These are phyloP conservation scores for Tylopilus balloui DNA, from an alignment of 768 basidiomycete species.

Conservation along the genomic window DNA sequence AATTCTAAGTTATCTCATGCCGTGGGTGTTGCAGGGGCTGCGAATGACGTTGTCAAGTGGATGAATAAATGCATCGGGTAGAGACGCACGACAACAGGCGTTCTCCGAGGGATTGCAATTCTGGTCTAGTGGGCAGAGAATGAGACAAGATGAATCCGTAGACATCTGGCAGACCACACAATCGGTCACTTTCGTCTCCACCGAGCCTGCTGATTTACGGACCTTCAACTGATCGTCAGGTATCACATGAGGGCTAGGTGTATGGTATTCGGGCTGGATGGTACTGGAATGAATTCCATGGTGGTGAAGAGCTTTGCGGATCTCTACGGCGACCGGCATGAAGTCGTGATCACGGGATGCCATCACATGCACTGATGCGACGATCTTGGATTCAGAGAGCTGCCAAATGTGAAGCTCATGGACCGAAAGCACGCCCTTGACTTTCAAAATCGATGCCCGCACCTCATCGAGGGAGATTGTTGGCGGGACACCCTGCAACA, in stretches of 20 bases:
- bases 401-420: conserved; percentile 99
- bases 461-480: conserved; percentile 89
- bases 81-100: conserved; percentile 72
- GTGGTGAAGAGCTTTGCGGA: conserved; percentile 79
- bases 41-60: conserved; percentile 5
- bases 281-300: conserved; percentile 94
- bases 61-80: background rate
- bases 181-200: background rate
- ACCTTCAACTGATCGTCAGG: conserved; percentile 52
- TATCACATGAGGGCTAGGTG: conserved; percentile 29
- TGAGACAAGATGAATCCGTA: conserved; percentile 59
- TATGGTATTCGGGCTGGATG: conserved; percentile 84
- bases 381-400: conserved; percentile 89
- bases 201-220: conserved; percentile 6
- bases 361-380: conserved; percentile 94
- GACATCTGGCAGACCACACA: conserved; percentile 36
- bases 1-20: conserved; percentile 35
- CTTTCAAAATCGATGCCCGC: conserved; percentile 69
- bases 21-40: conserved; percentile 45
- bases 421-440: conserved; percentile 77
- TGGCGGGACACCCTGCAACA: conserved; percentile 90
- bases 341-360: conserved; percentile 80
- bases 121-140: conserved; percentile 65
- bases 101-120: conserved; percentile 66
- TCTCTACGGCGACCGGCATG: conserved; percentile 82